Conservation (phyloP, 2,329 filamentous ascomycete species). For the Cryphonectria parasitica region DNA sequence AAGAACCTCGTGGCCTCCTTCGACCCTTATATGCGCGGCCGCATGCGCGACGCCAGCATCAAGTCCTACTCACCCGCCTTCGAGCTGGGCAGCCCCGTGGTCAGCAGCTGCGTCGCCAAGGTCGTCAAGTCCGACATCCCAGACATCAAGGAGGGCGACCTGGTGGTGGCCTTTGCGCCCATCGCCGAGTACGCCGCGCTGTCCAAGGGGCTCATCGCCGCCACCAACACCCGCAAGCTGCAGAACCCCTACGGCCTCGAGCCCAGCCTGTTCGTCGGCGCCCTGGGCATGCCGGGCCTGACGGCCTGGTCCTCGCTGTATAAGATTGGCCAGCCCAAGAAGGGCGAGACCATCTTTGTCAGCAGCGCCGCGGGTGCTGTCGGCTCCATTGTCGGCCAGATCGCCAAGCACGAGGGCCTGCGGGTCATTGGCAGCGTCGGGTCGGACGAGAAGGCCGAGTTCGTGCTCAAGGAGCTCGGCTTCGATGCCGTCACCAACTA, state of each 20-base stretch:
- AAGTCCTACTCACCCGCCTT: constrained; percentile 73
- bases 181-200: constrained; percentile 72
- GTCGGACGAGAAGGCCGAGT: constrained; percentile 78
- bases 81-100: constrained; percentile 64
- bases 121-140: constrained; percentile 69
- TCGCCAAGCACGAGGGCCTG: constrained; percentile 80
- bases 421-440: constrained; percentile 81
- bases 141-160: constrained; percentile 68
- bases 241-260: constrained; percentile 73
- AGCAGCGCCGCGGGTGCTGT: constrained; percentile 81
- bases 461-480: constrained; percentile 55
- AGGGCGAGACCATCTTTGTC: constrained; percentile 81
- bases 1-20: constrained; percentile 76
- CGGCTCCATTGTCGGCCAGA: constrained; percentile 80
- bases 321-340: constrained; percentile 72
- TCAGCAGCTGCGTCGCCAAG: constrained; percentile 65
- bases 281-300: constrained; percentile 57
- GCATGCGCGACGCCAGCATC: constrained; percentile 67
- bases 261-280: constrained; percentile 70
- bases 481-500: constrained; percentile 78
- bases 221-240: constrained; percentile 55
- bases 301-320: constrained; percentile 62
- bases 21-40: constrained; percentile 83
- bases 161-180: constrained; percentile 61
- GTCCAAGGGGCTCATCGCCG: constrained; percentile 42